These are phyloP conservation scores for Endocladia muricata DNA, from an alignment of 31 red algal species.

Conservation along the genomic window DNA sequence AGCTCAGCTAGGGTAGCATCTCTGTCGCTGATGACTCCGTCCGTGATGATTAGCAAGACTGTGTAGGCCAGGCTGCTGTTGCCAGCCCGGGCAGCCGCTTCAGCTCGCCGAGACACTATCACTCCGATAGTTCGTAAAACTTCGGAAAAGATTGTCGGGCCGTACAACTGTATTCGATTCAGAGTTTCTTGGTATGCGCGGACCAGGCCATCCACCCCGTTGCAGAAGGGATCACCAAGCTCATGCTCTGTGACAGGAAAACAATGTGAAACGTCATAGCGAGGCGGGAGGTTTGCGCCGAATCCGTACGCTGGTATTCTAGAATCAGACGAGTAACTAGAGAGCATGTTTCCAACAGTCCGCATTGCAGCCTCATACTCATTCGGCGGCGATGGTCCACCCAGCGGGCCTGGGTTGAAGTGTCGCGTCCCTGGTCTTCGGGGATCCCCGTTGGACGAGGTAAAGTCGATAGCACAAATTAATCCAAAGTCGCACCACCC, in stretches of 20 bases:
- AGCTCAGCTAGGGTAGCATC: constrained; percentile 61
- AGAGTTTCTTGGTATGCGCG: constrained; percentile 54
- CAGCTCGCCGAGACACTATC: constrained; percentile 54
- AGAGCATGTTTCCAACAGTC: constrained; percentile 62
- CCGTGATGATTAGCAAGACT: constrained; percentile 68
- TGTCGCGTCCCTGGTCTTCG: constrained; percentile 40
- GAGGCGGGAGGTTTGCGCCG: constrained; percentile 70
- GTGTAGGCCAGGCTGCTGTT: constrained; percentile 68
- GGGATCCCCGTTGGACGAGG: constrained; percentile 78
- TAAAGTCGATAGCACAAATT: constrained; percentile 72
- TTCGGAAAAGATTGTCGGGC: constrained; percentile 76
- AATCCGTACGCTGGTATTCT: constrained; percentile 78
- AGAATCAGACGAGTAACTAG: constrained; percentile 63
- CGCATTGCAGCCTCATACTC: constrained; percentile 72
- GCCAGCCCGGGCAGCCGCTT: constrained; percentile 46
- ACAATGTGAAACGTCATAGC: constrained; percentile 64
- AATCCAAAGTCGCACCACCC: constrained; percentile 68
- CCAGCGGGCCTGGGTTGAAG: constrained; percentile 25
- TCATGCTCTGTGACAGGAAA: constrained; percentile 64
- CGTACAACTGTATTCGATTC: constrained; percentile 69
- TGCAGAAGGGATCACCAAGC: constrained; percentile 56
- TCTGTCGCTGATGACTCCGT: constrained; percentile 70
- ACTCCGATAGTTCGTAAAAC: constrained; percentile 50
- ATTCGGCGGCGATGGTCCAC: constrained; percentile 37
- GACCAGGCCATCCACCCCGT: constrained; percentile 63